Evolutionary conservation across 805 yeast species (phyloP).

Genomic region (Myxozyma melibiosi): DNA sequence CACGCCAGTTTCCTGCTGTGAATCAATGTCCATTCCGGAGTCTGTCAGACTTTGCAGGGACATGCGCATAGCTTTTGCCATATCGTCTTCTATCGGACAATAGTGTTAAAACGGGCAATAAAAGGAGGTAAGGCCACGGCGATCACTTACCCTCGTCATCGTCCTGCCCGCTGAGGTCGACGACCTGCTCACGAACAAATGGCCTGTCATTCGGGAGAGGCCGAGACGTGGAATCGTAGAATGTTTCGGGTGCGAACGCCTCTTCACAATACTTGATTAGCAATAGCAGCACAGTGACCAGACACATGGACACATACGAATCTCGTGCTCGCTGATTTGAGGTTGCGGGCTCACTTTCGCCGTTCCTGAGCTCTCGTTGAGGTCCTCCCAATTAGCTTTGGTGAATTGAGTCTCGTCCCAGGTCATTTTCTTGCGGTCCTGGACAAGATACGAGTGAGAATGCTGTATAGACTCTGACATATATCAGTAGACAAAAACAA

Average conservation of each 20-base stretch:
- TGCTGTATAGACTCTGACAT: not conserved
- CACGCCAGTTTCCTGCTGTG: constrained; percentile 34
- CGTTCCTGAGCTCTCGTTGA: not conserved
- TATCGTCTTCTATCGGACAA: constrained; percentile 13
- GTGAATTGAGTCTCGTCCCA: constrained; percentile 20
- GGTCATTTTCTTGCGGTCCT: constrained; percentile 11
- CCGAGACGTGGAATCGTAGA: constrained; percentile 5
- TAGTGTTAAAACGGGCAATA: not conserved
- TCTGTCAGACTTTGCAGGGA: constrained; percentile 26
- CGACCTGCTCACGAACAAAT: not conserved
- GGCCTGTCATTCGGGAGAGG: not conserved
- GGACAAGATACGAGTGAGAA: not conserved
- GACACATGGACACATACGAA: not conserved
- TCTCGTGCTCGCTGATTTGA: constrained; percentile 11
- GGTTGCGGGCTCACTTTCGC: not conserved
- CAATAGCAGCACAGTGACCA: too few species aligned
- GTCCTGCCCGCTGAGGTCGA: not conserved
- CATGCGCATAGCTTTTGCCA: constrained; percentile 30
- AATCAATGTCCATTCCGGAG: constrained; percentile 2
- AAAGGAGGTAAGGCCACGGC: not conserved
- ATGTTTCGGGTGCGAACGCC: constrained; percentile 26
- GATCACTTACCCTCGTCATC: constrained; percentile 14
- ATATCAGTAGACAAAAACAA: not conserved
- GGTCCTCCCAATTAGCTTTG: constrained; percentile 10
- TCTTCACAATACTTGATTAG: not conserved